Evolutionary conservation across 208 protist species (phyloP).

Genomic region (Crithidia mellificae): DNA sequence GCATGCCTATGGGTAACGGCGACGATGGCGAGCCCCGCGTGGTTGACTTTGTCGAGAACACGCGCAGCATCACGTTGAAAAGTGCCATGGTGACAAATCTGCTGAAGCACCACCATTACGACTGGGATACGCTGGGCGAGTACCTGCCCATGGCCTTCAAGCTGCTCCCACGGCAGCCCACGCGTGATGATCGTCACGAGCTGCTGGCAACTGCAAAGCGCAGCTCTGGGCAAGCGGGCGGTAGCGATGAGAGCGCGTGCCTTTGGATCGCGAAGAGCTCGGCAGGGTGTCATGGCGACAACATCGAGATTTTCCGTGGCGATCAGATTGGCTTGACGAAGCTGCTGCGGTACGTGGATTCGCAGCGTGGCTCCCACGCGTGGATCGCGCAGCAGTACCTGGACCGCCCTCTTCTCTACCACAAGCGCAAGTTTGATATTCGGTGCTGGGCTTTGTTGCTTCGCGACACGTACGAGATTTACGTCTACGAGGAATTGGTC

Average conservation of each 20-base stretch:
- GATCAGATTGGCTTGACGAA: constrained; percentile 43
- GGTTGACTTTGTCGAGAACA: constrained; percentile 72
- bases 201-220: constrained; percentile 39
- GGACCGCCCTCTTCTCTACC: constrained; percentile 79
- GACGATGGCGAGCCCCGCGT: constrained; percentile 52
- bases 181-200: constrained; percentile 50
- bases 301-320: constrained; percentile 74
- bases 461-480: constrained; percentile 65
- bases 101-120: constrained; percentile 56
- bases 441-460: constrained; percentile 78
- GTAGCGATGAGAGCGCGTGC: not conserved
- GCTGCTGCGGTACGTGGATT: constrained; percentile 50
- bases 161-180: constrained; percentile 46
- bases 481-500: constrained; percentile 73
- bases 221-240: not conserved
- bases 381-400: constrained; percentile 90
- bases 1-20: constrained; percentile 59
- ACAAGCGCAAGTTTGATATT: constrained; percentile 90
- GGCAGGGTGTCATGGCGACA: constrained; percentile 72
- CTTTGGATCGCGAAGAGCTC: constrained; percentile 86
- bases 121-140: constrained; percentile 51
- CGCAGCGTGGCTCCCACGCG: constrained; percentile 22
- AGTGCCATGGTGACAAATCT: constrained; percentile 80
- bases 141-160: constrained; percentile 74
- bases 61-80: constrained; percentile 76